Base-by-base conservation (phyloP, 2,329 filamentous ascomycete genomes). In the Nectriaceae sp. region DNA sequence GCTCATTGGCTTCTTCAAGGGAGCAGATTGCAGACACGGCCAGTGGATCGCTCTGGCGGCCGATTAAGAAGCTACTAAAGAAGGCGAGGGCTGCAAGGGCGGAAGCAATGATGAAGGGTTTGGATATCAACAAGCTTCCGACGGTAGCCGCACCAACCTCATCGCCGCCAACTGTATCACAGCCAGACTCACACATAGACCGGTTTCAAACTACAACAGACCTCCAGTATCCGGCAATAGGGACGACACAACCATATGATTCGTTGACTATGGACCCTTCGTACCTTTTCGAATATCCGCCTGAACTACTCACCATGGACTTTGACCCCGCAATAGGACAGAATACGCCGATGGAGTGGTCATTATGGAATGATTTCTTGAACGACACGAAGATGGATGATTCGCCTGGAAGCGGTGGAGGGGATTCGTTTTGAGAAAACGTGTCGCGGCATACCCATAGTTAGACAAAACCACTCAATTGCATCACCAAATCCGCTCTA, bases 1-100 rank as follows among this genome's bases (percentile, higher is more conserved):
- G 58, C 18, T 70, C 71, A 4, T 77, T 77, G 57, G 68, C 70
- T 2, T 55, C 64, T 2, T 79, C 74, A 59, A 69, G 68, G 35
- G 65, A 69, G 13, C 62, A 66, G 44, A 73, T 82, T 42, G 79
- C 79, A 3, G 79, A 82, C 52, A 70, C 71, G 5, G 69, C 70
- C 41, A 69, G 70, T 21, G 79, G 79, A 2, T 72, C 74, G 44
- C 68, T 82, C 6, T 82, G 79, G 79, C 67, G 73, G 33, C 79
- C 79, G 2, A 73, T 82, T 21, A 74, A 73, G 56, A 81, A 79
- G 59, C 63, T 82, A 4, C 66, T 78, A 50, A 74, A 71, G 51
- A 77, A 76, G 59, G 79, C 79, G 1, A 72, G 65, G 55, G 68
- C 67, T 3, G 74, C 69, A 6, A 64, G 71, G 35, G 57, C 62